These are phyloP conservation scores for Didymosphaeria variabile DNA, from an alignment of 2,329 filamentous ascomycete species.

Conservation along the genomic window DNA sequence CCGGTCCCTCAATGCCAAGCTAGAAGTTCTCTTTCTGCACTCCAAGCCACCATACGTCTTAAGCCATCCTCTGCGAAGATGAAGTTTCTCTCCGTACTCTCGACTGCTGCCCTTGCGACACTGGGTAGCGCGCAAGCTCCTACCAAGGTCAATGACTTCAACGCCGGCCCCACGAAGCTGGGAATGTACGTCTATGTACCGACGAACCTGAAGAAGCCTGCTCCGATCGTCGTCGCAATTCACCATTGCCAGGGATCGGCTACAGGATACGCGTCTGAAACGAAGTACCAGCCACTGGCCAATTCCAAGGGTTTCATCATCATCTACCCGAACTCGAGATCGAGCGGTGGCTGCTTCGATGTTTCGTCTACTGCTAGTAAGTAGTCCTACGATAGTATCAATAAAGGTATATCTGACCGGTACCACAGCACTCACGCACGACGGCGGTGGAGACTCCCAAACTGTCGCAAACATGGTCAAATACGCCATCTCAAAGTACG, in stretches of 20 bases:
- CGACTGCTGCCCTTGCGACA: conserved; percentile 15
- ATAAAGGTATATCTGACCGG: neutral
- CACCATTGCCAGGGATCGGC: conserved; percentile 34
- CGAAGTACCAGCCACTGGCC: conserved; percentile 24
- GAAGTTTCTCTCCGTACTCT: conserved; percentile 8
- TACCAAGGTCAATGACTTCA: conserved; percentile 52
- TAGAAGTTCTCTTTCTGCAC: neutral
- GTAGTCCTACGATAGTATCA: neutral
- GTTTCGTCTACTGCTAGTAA: conserved; percentile 28
- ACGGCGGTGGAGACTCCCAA: conserved; percentile 34
- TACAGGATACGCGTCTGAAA: conserved; percentile 21
- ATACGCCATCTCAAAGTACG: conserved; percentile 29
- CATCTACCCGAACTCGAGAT: conserved; percentile 33
- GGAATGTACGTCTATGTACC: conserved; percentile 61
- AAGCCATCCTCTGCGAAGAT: neutral
- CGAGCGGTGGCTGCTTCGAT: conserved; percentile 32
- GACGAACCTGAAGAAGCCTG: conserved; percentile 54
- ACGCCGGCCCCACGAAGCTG: conserved; percentile 57
- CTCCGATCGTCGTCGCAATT: conserved; percentile 37
- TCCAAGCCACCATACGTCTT: neutral
- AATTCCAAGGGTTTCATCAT: conserved; percentile 30
- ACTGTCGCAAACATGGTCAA: conserved; percentile 34
- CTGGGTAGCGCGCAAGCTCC: conserved; percentile 25
- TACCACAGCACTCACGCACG: conserved; percentile 26
- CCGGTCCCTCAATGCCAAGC: neutral